These are phyloP conservation scores for Phytophthora pistaciae DNA, from an alignment of 352 stramenopile genomes.

Conservation along the genomic window DNA sequence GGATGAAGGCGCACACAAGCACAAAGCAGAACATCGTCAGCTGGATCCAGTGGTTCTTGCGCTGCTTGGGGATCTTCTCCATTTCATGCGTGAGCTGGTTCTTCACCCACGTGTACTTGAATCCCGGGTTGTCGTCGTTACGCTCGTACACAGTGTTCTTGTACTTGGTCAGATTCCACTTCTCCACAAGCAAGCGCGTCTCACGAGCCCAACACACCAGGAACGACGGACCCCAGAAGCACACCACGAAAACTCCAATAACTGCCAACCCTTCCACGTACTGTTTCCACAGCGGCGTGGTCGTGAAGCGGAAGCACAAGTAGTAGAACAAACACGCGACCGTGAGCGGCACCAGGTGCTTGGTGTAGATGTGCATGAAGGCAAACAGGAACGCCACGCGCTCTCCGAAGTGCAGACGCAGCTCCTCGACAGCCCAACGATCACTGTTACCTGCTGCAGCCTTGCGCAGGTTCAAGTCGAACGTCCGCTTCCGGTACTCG, in stretches of 20 bases:
- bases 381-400: constrained; percentile 91
- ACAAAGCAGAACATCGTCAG: constrained; percentile 90
- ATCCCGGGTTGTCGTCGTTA: constrained; percentile 88
- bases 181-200: constrained; percentile 88
- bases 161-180: constrained; percentile 91
- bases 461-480: constrained; percentile 76
- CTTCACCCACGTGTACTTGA: constrained; percentile 89
- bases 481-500: constrained; percentile 86
- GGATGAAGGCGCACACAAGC: constrained; percentile 72
- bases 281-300: constrained; percentile 64
- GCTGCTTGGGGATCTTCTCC: constrained; percentile 87
- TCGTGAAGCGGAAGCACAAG: constrained; percentile 73
- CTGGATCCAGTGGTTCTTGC: constrained; percentile 89
- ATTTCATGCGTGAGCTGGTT: constrained; percentile 90
- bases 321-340: constrained; percentile 79
- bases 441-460: constrained; percentile 80
- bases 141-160: constrained; percentile 91
- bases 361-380: constrained; percentile 93
- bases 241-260: constrained; percentile 76
- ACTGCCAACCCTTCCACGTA: constrained; percentile 79
- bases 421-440: constrained; percentile 87
- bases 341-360: constrained; percentile 82
- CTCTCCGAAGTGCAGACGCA: constrained; percentile 89
- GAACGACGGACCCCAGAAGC: constrained; percentile 87
- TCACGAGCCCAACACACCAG: constrained; percentile 88